Conservation (phyloP, 2,329 filamentous ascomycete genomes). For the Ophiostoma ips region DNA sequence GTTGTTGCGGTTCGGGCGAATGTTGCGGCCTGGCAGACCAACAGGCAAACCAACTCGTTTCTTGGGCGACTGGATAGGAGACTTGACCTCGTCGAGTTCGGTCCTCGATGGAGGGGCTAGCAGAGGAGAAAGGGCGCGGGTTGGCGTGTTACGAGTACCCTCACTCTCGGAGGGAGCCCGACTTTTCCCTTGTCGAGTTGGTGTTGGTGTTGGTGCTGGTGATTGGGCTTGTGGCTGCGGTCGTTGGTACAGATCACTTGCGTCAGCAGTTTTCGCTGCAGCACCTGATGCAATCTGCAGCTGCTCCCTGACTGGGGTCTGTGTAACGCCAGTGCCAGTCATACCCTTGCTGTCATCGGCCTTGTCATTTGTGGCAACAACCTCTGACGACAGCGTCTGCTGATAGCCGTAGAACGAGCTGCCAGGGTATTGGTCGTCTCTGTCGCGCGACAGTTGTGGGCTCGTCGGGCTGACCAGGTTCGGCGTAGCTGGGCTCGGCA, state of each 20-base stretch:
- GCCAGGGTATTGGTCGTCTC: conserved; percentile 4
- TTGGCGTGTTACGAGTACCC: not conserved
- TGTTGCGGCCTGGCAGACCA: conserved; percentile 1
- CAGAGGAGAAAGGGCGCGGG: not conserved
- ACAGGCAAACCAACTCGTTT: not conserved
- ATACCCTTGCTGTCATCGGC: not conserved
- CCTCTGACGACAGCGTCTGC: not conserved
- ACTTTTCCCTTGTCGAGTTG: not conserved
- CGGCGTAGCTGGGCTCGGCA: not conserved
- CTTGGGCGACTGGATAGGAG: not conserved
- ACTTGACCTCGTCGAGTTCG: not conserved
- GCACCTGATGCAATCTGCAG: not conserved
- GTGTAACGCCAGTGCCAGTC: not conserved
- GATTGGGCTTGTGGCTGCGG: not conserved
- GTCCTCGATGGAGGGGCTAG: not conserved
- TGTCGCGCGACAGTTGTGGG: not conserved
- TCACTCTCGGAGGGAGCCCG: not conserved
- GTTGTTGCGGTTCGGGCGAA: not conserved
- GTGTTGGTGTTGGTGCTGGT: not conserved
- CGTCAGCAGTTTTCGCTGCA: not conserved
- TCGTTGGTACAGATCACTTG: not conserved
- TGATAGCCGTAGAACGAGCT: conserved; percentile 3
- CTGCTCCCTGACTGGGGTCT: not conserved
- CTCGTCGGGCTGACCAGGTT: not conserved
- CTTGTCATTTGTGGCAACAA: too few species aligned